Evolutionary conservation across 148 eudicot genomes (phyloP), one percentile per base, ranked within the genome.

Genomic region (Beta vulgaris): DNA sequence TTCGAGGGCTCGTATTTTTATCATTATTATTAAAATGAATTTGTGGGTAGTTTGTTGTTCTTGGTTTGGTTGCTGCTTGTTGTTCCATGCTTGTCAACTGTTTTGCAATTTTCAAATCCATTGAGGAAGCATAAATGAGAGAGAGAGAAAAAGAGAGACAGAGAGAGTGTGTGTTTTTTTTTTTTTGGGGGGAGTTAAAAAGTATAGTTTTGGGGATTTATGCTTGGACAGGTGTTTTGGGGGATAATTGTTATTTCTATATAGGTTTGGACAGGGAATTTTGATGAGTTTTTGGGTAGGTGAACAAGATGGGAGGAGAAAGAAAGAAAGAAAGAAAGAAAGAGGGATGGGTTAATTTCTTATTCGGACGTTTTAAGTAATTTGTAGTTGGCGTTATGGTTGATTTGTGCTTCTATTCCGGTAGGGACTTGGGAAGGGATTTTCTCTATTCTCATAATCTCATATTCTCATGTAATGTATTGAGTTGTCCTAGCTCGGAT

Each of bases 1-100:
- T 80, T 36, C 39, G 76, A 13, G 79, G 73, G 39, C 49, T 79
- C 7, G 35, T 26, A 15, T 19, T 28, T 18, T 25, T 36, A 53
- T 3, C 57, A 48, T 11, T 6, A 44, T 74, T 62, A 49, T 6
- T 54, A 57, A 0, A 10, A 12, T 23, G 57, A 1, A 19, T 51
- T 19, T 51, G 14, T 48, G 21, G 14, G 14, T 14, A 25, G 19
- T 6, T 44, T 23, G 14, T 26, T 68, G 71, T 26, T 28, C 1
- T 28, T 58, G 15, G 2, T 15, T 57, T 18, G 2, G 12, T 55
- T 55, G 29, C 11, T 55, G 29, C n/a, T 10, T 55, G 29, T 55
- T 26, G 29, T 55, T 55, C 29, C 62, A 58, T 58, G 62, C 16
- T 11, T 11, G 11, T 28, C 18, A 58, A 58, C 62, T 58, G 62